Percentiles rank a stretch among this genome's conserved stretches.
Conservation (phyloP, 2,329 filamentous ascomycete genomes). For the Balansia obtecta region DNA sequence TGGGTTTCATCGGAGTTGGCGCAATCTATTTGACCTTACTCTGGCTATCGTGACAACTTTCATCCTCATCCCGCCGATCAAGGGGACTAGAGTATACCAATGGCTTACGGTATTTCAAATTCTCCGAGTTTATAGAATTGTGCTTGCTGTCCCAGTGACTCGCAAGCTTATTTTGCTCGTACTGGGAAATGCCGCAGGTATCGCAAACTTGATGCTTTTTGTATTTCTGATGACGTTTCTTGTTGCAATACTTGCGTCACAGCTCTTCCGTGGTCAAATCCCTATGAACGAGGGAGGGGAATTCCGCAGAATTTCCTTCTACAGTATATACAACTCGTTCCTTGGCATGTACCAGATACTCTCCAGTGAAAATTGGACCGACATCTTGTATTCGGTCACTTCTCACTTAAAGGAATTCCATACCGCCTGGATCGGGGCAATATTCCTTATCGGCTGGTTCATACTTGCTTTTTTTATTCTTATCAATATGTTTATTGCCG, state of each 20-base stretch:
- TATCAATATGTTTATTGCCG: conserved; percentile 99
- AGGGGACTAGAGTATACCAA: conserved; percentile 60
- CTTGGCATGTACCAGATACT: conserved; percentile 95
- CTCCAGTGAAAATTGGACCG: conserved; percentile 94
- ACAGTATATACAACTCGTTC: conserved; percentile 89
- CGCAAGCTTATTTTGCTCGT: conserved; percentile 78
- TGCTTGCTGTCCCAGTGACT: conserved; percentile 79
- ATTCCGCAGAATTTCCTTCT: conserved; percentile 62
- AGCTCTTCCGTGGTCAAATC: conserved; percentile 83
- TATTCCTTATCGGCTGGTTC: conserved; percentile 91
- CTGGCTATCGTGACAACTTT: conserved; percentile 72
- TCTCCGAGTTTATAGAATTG: conserved; percentile 79
- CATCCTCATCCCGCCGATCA: conserved; percentile 77
- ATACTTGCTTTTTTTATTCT: conserved; percentile 91
- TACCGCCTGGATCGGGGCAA: conserved; percentile 85
- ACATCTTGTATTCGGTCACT: conserved; percentile 72
- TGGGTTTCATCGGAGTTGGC: conserved; percentile 58
- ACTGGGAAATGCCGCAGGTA: conserved; percentile 81
- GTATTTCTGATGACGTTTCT: conserved; percentile 93
- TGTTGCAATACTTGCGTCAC: conserved; percentile 82
- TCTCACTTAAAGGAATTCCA: conserved; percentile 48
- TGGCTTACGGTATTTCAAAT: conserved; percentile 94
- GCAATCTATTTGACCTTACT: conserved; percentile 68
- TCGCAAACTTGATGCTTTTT: conserved; percentile 88
- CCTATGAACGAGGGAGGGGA: conserved; percentile 49